phyloP scores from a whole-genome alignment of 2,329 filamentous ascomycete species.

The Nothomitra cinnamomea region DNA sequence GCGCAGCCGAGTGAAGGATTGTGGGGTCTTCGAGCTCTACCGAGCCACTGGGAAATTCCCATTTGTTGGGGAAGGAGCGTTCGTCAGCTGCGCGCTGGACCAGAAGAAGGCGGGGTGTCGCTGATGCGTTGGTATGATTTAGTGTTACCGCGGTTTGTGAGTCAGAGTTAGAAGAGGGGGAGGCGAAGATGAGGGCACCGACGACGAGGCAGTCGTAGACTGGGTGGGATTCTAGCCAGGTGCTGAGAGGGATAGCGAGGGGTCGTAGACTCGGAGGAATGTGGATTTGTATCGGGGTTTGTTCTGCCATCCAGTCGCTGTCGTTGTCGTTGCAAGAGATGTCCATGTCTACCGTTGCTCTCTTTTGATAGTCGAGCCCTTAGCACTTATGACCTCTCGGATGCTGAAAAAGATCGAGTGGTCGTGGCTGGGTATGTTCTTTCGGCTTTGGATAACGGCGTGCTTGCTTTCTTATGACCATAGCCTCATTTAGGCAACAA shows the following conservation, averaged over 20 bases:
- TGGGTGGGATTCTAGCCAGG: background rate
- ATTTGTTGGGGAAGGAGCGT: slow-evolving; percentile 20
- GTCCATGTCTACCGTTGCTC: too few species aligned
- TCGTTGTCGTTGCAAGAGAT: background rate
- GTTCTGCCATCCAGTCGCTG: background rate
- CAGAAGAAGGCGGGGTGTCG: slow-evolving; percentile 21
- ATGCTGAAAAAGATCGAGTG: too few species aligned
- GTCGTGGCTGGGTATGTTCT: too few species aligned
- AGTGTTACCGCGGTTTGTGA: too few species aligned
- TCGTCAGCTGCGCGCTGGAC: slow-evolving; percentile 27
- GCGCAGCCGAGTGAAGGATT: slow-evolving; percentile 30
- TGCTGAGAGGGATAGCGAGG: background rate
- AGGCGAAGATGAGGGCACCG: slow-evolving; percentile 9
- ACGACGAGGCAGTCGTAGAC: slow-evolving; percentile 5
- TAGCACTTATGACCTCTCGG: too few species aligned
- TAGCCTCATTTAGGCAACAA: too few species aligned
- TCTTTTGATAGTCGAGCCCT: too few species aligned
- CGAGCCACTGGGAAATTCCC: slow-evolving; percentile 36
- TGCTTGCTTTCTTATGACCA: too few species aligned
- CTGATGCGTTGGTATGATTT: background rate
- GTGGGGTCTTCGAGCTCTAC: slow-evolving; percentile 29
- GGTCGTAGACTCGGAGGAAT: background rate
- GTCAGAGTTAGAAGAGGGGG: too few species aligned
- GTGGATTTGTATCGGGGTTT: background rate
- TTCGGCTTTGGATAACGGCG: too few species aligned